Evolutionary conservation across 352 stramenopile species (phyloP).

Genomic region (Achlya hypogyna): DNA sequence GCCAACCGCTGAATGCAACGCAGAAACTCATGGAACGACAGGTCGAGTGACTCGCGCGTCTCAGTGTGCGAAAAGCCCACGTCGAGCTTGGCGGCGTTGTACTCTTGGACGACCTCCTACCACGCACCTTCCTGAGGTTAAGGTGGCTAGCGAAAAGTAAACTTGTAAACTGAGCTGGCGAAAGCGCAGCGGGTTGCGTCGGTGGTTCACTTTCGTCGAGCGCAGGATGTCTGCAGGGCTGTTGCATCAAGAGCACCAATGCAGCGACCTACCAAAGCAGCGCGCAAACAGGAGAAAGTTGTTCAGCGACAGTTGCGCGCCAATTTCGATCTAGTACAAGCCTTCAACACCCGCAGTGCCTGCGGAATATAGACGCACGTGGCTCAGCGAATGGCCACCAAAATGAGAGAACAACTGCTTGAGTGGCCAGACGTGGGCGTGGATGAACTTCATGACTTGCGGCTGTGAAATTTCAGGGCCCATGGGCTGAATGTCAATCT

Average conservation of each 20-base stretch:
- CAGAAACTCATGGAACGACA: slow-evolving; percentile 68
- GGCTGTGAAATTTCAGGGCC: slow-evolving; percentile 54
- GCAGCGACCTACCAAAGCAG: slow-evolving; percentile 42
- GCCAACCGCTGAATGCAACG: slow-evolving; percentile 56
- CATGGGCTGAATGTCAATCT: slow-evolving; percentile 49
- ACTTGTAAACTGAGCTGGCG: slow-evolving; percentile 13
- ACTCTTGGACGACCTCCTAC: slow-evolving; percentile 54
- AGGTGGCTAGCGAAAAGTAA: neutral
- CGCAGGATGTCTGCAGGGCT: slow-evolving; percentile 24
- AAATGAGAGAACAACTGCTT: slow-evolving; percentile 77
- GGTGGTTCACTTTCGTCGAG: slow-evolving; percentile 37
- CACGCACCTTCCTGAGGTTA: neutral
- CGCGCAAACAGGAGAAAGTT: slow-evolving; percentile 59
- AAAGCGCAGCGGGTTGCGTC: slow-evolving; percentile 18
- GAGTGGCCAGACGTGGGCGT: slow-evolving; percentile 54
- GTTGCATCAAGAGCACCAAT: slow-evolving; percentile 9
- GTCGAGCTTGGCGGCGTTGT: slow-evolving; percentile 64
- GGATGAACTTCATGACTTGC: slow-evolving; percentile 62
- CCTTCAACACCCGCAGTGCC: neutral
- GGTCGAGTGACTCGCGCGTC: slow-evolving; percentile 39
- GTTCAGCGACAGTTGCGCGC: slow-evolving; percentile 44
- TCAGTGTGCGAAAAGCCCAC: slow-evolving; percentile 45
- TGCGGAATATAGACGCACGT: slow-evolving; percentile 22
- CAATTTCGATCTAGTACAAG: slow-evolving; percentile 33
- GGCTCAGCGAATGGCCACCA: slow-evolving; percentile 42